phyloP scores from a whole-genome alignment of 2,329 filamentous ascomycete species.

The Pseudocercospora fijiensis region DNA sequence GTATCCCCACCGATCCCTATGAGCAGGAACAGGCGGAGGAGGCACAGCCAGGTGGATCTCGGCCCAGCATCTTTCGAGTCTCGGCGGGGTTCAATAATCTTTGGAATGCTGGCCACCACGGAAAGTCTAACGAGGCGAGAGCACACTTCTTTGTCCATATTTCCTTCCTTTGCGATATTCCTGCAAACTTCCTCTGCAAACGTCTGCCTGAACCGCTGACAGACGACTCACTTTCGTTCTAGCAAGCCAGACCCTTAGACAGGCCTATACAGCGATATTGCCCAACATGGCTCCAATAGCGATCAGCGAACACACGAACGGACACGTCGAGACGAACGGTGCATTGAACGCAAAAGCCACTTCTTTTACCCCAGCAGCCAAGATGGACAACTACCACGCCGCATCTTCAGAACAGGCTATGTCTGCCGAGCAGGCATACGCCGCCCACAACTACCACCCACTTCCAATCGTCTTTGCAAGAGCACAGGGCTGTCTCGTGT shows the following conservation, averaged over 20 bases:
- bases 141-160: conserved; percentile 1
- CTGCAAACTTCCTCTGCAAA: neutral
- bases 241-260: neutral
- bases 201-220: neutral
- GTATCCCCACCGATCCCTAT: conserved; percentile 5
- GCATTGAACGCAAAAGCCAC: conserved; percentile 44
- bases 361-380: conserved; percentile 43
- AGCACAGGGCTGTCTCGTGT: conserved; percentile 82
- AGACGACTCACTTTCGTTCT: neutral
- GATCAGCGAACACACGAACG: conserved; percentile 31
- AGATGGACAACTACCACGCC: conserved; percentile 63
- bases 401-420: conserved; percentile 78
- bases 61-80: neutral
- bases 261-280: conserved; percentile 1
- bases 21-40: conserved; percentile 9
- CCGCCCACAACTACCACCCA: conserved; percentile 98
- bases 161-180: conserved; percentile 3
- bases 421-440: conserved; percentile 74
- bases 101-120: conserved; percentile 2
- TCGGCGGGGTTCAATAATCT: neutral
- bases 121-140: conserved; percentile 1
- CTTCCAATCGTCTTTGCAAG: conserved; percentile 89
- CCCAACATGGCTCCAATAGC: conserved; percentile 41
- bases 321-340: conserved; percentile 26
- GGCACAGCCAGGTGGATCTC: neutral